Evolutionary conservation across 805 yeast species (phyloP), one percentile per base, ranked within the genome.

Genomic region (Scheffersomyces spartinae): DNA sequence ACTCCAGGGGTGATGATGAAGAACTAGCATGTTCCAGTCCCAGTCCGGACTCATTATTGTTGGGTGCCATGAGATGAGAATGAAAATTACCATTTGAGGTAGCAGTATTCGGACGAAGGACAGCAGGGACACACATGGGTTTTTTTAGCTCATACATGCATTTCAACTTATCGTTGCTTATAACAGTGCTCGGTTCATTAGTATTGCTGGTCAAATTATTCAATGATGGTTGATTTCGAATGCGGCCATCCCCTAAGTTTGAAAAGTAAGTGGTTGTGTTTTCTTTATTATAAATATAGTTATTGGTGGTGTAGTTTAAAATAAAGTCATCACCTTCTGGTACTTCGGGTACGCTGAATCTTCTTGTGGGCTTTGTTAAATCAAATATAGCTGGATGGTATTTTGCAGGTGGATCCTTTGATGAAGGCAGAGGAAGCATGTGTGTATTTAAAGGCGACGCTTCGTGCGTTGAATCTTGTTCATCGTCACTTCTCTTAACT

Each of bases 51-150:
- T 20, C 29, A 8, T 25, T 23, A 6, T 26, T n/a, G 5, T 20
- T 9, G 18, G n/a, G n/a, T n/a, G n/a, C n/a, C n/a, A n/a, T n/a
- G n/a, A n/a, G n/a, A n/a, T n/a, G n/a, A n/a, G n/a, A n/a, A n/a
- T n/a, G n/a, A n/a, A n/a, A n/a, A n/a, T n/a, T n/a, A n/a, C n/a
- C n/a, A n/a, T 14, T 24, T 17, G 23, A 17, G 15, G 14, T 26
- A n/a, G 33, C 26, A 7, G 17, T 25, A 7, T 22, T 31, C 4
- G 63, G 64, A 18, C 64, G 36, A 26, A 59, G 46, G 11, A 58
- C 64, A 9, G 65, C 65, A 9, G 65, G 65, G 10, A 48, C 38
- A 36, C 51, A 40, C 28, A 59, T 27, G 10, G 65, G 65, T 32
- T 54, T 53, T 32, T 55, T 57, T 26, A 42, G 34, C 27, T 46